A percentile compares a stretch with the other conserved stretches of the same genome.
These are phyloP conservation scores for Iberis pinnata DNA, from an alignment of 345 rosid genomes.

Conservation along the genomic window DNA sequence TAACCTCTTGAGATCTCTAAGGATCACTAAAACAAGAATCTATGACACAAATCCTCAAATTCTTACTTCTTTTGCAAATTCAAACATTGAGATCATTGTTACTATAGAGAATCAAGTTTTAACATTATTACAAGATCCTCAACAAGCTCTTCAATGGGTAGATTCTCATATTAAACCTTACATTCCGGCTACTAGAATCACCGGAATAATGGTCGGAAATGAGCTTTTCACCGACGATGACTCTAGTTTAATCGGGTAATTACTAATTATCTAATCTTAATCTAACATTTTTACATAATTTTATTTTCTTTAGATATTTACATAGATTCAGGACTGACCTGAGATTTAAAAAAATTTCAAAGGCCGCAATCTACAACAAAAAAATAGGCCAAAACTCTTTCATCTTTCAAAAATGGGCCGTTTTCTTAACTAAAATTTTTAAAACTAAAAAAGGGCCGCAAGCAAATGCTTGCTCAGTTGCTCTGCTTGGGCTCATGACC, in stretches of 20 bases:
- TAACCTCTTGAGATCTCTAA: constrained; percentile 54
- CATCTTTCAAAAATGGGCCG: no score
- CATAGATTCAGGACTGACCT: no score
- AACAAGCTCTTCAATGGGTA: constrained; percentile 80
- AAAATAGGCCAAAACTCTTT: no score
- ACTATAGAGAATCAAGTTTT: constrained; percentile 75
- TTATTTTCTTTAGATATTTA: no score
- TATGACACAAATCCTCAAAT: constrained; percentile 84
- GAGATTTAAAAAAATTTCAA: no score
- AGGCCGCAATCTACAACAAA: no score
- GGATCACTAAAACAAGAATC: constrained; percentile 62
- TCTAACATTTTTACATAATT: no score
- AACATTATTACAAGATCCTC: constrained; percentile 47
- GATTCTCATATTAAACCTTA: constrained; percentile 60
- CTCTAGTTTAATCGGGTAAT: constrained; percentile 33
- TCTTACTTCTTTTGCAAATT: constrained; percentile 64
- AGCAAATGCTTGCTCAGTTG: no score
- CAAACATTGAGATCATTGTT: constrained; percentile 64
- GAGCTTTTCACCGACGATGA: constrained; percentile 59
- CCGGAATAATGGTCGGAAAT: constrained; percentile 70
- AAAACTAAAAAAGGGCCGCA: no score
- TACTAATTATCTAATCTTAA: no score
- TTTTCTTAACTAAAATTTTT: no score
- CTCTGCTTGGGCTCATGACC: no score
- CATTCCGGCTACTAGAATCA: constrained; percentile 55